These are phyloP conservation scores for Trichophyton mentagrophytes DNA, from an alignment of 2,329 filamentous ascomycete species.

Conservation along the genomic window DNA sequence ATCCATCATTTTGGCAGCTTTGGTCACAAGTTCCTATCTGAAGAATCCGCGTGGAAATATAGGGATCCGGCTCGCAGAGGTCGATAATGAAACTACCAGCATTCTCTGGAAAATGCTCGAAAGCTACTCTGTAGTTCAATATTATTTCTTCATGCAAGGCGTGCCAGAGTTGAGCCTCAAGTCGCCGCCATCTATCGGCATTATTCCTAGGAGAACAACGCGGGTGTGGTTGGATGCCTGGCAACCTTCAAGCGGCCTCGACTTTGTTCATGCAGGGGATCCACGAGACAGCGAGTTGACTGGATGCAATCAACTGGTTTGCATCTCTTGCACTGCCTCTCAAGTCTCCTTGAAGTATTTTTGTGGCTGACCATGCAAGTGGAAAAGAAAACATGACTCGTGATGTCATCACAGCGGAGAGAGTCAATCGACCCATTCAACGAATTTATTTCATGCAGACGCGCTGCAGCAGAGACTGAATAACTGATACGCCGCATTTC, in stretches of 20 bases:
- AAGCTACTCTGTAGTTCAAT: not conserved
- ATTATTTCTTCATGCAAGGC: not conserved
- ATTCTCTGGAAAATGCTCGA: not conserved
- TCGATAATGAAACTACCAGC: not conserved
- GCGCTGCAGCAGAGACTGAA: not conserved
- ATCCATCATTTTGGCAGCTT: not conserved
- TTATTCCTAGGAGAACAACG: not conserved
- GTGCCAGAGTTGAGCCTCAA: not conserved
- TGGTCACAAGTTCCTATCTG: too few species aligned
- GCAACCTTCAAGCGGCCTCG: not conserved
- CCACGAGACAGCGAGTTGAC: not conserved
- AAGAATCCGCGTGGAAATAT: too few species aligned
- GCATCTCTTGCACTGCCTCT: not conserved
- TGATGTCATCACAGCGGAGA: not conserved
- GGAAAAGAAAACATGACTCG: not conserved
- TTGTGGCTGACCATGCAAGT: not conserved
- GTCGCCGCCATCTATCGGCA: not conserved
- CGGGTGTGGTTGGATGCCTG: conserved; percentile 1
- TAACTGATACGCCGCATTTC: not conserved
- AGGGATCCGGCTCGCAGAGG: not conserved
- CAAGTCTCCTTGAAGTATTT: not conserved
- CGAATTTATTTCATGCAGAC: not conserved
- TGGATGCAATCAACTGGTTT: not conserved
- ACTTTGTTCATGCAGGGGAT: not conserved
- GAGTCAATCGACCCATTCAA: not conserved